Conservation (phyloP, 805 yeast species). For the Maudiozyma turicensis region DNA sequence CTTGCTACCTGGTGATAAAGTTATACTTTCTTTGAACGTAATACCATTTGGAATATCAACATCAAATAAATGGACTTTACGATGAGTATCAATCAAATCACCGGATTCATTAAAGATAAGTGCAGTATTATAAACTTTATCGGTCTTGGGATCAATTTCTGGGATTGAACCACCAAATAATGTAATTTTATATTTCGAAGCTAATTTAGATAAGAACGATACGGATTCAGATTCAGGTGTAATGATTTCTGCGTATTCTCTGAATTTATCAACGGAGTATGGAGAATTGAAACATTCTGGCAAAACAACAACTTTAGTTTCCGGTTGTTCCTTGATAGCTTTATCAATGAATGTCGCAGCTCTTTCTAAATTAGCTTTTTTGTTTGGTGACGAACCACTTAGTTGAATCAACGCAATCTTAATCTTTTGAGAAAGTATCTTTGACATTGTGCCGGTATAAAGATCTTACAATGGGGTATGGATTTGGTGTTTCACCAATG, state of each 20-base stretch:
- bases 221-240: constrained; percentile 53
- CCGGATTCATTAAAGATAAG: constrained; percentile 67
- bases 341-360: constrained; percentile 53
- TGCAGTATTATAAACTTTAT: constrained; percentile 61
- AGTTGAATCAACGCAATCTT: constrained; percentile 82
- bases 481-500: no score
- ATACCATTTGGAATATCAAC: constrained; percentile 88
- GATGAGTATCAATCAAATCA: constrained; percentile 71
- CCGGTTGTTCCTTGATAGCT: constrained; percentile 49
- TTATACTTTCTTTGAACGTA: constrained; percentile 71
- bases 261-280: constrained; percentile 77
- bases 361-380: constrained; percentile 61
- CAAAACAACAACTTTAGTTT: constrained; percentile 67
- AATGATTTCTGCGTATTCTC: constrained; percentile 79
- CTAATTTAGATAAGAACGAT: constrained; percentile 49
- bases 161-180: constrained; percentile 92
- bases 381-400: constrained; percentile 60
- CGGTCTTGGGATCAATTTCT: constrained; percentile 49
- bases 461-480: no score
- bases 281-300: constrained; percentile 98
- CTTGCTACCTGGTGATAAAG: constrained; percentile 69
- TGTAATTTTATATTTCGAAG: constrained; percentile 51
- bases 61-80: constrained; percentile 87
- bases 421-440: constrained; percentile 36
- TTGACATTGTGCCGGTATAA: constrained; percentile 4